Percentiles rank a stretch among this genome's conserved stretches.
These are phyloP conservation scores for Albophoma yamanashiensis DNA, from an alignment of 2,329 filamentous ascomycete genomes.

Conservation along the genomic window DNA sequence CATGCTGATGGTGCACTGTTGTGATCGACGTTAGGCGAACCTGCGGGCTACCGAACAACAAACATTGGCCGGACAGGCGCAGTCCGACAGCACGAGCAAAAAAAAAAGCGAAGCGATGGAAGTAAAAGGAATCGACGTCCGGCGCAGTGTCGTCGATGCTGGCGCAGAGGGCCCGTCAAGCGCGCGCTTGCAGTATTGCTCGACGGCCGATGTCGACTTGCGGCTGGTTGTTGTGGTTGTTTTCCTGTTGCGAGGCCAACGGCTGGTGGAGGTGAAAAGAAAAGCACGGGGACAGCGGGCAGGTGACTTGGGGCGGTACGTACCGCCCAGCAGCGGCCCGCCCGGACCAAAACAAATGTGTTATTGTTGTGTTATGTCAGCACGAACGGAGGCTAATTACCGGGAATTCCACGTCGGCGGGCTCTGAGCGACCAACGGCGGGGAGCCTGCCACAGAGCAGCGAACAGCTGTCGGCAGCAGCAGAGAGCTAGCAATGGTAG, in stretches of 20 bases:
- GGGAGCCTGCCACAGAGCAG: background rate
- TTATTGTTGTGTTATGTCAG: conserved; percentile 11
- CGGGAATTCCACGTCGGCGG: conserved; percentile 10
- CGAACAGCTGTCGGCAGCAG: background rate
- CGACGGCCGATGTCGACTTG: conserved; percentile 13
- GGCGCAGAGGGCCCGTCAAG: conserved; percentile 8
- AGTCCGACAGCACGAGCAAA: conserved; percentile 5
- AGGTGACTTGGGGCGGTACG: conserved; percentile 6
- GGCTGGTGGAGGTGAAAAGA: conserved; percentile 19
- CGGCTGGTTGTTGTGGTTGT: conserved; percentile 28
- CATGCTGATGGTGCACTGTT: conserved; percentile 20
- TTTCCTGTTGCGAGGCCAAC: conserved; percentile 34
- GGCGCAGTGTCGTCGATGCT: conserved; percentile 1
- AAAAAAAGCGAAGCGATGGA: conserved; percentile 3
- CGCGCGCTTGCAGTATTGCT: conserved; percentile 16
- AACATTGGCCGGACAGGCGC: conserved; percentile 22
- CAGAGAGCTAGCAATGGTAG: too few species aligned
- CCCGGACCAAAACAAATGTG: background rate
- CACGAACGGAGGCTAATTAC: conserved; percentile 11
- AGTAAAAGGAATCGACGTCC: background rate
- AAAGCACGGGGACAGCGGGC: conserved; percentile 11
- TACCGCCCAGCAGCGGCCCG: conserved; percentile 3
- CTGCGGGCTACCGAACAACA: conserved; percentile 24
- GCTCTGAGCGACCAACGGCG: background rate
- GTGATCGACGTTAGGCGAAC: conserved; percentile 16